These are phyloP conservation scores for Arctostaphylos glauca DNA, from an alignment of 148 eudicot species.

Conservation along the genomic window DNA sequence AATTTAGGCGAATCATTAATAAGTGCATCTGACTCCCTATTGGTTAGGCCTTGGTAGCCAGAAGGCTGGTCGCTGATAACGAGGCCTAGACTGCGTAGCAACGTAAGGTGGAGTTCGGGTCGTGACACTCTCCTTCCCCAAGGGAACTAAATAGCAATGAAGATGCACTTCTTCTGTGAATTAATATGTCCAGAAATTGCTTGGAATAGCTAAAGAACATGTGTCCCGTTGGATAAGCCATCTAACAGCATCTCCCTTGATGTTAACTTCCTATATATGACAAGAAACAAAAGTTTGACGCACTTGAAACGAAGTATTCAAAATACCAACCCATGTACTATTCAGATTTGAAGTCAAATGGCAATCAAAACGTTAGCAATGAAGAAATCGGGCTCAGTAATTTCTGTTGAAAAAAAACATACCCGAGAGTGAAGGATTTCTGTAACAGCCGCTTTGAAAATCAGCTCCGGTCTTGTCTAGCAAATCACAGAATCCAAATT, in stretches of 20 bases:
- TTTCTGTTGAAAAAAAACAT: background rate
- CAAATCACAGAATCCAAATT: background rate
- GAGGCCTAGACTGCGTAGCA: background rate
- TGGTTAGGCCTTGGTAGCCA: background rate
- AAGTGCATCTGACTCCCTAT: background rate
- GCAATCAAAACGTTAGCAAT: background rate
- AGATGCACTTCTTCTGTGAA: background rate
- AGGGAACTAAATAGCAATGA: constrained; percentile 1
- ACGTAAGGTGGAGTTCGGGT: background rate
- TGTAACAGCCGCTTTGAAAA: background rate
- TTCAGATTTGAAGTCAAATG: background rate
- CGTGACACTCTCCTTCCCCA: background rate
- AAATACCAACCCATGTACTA: background rate
- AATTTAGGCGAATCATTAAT: background rate
- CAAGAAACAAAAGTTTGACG: background rate
- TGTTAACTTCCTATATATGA: background rate
- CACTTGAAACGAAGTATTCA: background rate
- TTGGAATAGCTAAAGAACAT: constrained; percentile 1
- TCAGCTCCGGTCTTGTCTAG: background rate
- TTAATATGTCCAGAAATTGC: background rate
- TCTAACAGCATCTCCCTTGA: background rate
- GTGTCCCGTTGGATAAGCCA: background rate
- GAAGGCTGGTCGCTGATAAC: background rate
- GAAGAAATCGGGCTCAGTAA: background rate
- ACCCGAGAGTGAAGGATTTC: background rate